phyloP scores from a whole-genome alignment of 2,329 filamentous ascomycete species.

The Raffaelea arxii region DNA sequence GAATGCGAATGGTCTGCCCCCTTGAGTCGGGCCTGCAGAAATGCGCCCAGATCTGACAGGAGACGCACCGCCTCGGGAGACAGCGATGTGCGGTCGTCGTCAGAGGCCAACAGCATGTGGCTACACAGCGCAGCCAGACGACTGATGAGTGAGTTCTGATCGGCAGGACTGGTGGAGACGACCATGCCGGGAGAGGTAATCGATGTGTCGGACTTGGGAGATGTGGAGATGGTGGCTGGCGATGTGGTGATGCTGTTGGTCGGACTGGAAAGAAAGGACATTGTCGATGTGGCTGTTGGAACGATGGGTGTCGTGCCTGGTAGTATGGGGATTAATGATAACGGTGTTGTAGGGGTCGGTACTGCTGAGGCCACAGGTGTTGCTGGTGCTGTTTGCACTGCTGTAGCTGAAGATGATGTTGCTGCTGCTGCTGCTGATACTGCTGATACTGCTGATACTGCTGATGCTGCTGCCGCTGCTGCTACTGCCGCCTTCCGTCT shows the following conservation, averaged over 20 bases:
- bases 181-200: too few relatives aligned
- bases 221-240: too few relatives aligned
- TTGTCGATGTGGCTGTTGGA: not conserved
- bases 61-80: slow-evolving; percentile 8
- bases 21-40: slow-evolving; percentile 11
- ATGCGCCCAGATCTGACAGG: slow-evolving; percentile 10
- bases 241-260: too few relatives aligned
- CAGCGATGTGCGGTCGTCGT: not conserved
- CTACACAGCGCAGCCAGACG: slow-evolving; percentile 11
- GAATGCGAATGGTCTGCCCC: not conserved
- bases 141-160: slow-evolving; percentile 12
- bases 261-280: not conserved
- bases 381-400: too few relatives aligned
- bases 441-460: not conserved
- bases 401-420: too few relatives aligned
- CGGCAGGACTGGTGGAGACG: too few relatives aligned
- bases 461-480: not conserved
- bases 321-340: too few relatives aligned
- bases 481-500: not conserved
- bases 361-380: too few relatives aligned
- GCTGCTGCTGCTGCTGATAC: not conserved
- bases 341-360: not conserved
- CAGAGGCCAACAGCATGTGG: slow-evolving; percentile 9
- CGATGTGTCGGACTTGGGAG: too few relatives aligned
- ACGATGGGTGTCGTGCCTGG: too few relatives aligned